Percentiles rank a stretch among this genome's conserved stretches.
These are phyloP conservation scores for Alopecurus myosuroides DNA, from an alignment of 176 grass and related monocot genomes.

Conservation along the genomic window DNA sequence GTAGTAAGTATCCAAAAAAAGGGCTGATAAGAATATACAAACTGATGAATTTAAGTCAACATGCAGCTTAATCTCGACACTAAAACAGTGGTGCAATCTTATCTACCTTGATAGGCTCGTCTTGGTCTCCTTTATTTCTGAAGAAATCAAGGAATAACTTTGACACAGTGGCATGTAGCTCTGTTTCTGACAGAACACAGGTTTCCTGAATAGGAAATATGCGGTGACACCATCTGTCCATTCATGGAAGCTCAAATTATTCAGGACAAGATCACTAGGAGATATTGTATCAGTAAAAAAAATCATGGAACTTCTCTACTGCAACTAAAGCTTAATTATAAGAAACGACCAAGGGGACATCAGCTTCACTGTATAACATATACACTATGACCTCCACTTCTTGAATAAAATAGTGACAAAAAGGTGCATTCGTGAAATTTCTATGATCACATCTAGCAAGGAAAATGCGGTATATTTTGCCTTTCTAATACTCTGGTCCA, in stretches of 20 bases:
- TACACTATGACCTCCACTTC: not conserved
- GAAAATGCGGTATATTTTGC: not conserved
- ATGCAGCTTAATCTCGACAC: not conserved
- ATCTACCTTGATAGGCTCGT: slow-evolving; percentile 61
- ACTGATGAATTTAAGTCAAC: not conserved
- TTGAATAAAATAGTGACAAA: slow-evolving; percentile 19
- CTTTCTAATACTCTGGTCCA: not conserved
- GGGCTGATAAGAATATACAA: not conserved
- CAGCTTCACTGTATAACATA: not conserved
- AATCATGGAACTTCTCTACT: not conserved
- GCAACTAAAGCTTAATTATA: slow-evolving; percentile 2
- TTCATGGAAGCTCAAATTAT: not conserved
- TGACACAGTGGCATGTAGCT: slow-evolving; percentile 61
- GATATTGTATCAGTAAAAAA: not conserved
- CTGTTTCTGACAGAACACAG: slow-evolving; percentile 65
- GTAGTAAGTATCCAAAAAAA: not conserved
- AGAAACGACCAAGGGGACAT: not conserved
- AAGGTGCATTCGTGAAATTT: slow-evolving; percentile 1
- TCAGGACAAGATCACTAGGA: not conserved
- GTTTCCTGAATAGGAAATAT: slow-evolving; percentile 97
- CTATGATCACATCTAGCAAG: slow-evolving; percentile 8
- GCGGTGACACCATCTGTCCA: slow-evolving; percentile 91
- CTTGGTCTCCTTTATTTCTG: slow-evolving; percentile 33
- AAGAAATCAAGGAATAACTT: slow-evolving; percentile 70
- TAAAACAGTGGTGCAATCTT: not conserved